Percentiles rank a stretch among this genome's conserved stretches.
phyloP scores from a whole-genome alignment of 2,329 filamentous ascomycete genomes.

The Lachnellula arida region DNA sequence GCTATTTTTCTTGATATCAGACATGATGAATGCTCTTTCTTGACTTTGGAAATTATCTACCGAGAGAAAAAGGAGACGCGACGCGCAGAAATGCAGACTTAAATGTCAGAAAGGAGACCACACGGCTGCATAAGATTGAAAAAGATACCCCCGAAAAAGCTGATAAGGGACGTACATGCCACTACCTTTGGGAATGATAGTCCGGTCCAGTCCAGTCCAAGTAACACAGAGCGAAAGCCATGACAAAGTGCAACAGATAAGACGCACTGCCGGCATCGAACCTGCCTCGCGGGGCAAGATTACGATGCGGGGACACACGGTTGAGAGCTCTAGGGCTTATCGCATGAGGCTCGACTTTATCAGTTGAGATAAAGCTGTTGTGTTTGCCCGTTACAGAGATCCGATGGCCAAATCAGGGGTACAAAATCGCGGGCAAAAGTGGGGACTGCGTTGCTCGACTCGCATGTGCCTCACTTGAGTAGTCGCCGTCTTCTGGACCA shows the following conservation, averaged over 20 bases:
- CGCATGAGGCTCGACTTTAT: neutral
- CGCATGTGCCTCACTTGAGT: neutral
- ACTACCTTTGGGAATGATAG: neutral
- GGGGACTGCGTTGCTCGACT: neutral
- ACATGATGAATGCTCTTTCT: constrained; percentile 12
- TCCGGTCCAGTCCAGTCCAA: neutral
- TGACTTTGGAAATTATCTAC: neutral
- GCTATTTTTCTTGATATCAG: constrained; percentile 5
- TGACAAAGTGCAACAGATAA: neutral
- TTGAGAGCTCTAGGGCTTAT: neutral
- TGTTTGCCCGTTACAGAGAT: neutral
- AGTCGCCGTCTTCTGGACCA: neutral
- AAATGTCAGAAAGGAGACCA: neutral
- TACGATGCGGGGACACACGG: neutral
- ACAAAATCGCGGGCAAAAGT: constrained; percentile 3
- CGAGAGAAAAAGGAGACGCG: constrained; percentile 1
- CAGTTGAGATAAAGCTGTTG: neutral
- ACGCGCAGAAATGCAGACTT: neutral
- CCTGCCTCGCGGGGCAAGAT: neutral
- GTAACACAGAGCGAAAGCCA: neutral
- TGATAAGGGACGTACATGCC: neutral
- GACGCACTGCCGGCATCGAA: neutral
- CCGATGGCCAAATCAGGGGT: constrained; percentile 1
- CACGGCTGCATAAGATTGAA: neutral
- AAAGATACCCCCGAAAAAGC: constrained; percentile 1